Conservation (phyloP, 148 eudicot species). For the Amaranthus cruentus region DNA sequence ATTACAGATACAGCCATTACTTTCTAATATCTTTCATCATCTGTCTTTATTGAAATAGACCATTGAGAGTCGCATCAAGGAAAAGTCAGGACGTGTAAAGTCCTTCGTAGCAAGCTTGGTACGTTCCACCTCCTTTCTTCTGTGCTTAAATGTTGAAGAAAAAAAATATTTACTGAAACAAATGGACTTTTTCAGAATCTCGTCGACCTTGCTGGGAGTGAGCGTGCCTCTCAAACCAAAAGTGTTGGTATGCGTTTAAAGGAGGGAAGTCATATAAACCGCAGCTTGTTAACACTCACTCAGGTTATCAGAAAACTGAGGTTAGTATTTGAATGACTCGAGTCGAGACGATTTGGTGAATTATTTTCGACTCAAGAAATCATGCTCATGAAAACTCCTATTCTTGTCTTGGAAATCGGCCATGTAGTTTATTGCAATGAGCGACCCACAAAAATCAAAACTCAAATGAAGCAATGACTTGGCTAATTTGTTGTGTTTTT, state of each 20-base stretch:
- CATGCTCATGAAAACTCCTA: not conserved
- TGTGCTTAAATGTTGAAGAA: constrained; percentile 6
- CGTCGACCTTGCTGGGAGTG: constrained; percentile 99
- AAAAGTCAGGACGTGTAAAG: constrained; percentile 66
- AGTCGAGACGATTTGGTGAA: not conserved
- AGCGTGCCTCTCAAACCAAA: constrained; percentile 86
- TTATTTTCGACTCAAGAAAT: not conserved
- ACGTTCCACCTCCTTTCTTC: constrained; percentile 24
- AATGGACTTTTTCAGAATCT: constrained; percentile 54
- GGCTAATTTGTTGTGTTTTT: constrained; percentile 5
- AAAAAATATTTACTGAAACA: constrained; percentile 2
- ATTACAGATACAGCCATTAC: not conserved
- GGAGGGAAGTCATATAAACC: constrained; percentile 96
- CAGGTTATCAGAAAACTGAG: constrained; percentile 93
- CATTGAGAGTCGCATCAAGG: constrained; percentile 69
- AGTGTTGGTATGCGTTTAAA: constrained; percentile 75
- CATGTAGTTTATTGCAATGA: constrained; percentile 5
- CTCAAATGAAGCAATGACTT: not conserved
- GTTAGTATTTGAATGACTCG: constrained; percentile 30
- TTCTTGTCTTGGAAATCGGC: not conserved
- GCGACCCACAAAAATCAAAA: not conserved
- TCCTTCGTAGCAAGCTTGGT: constrained; percentile 91
- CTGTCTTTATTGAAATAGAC: constrained; percentile 34
- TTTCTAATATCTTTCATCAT: constrained; percentile 1
- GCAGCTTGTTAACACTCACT: constrained; percentile 85